Evolutionary conservation across 2,329 filamentous ascomycete species (phyloP).

Genomic region (Xylaria sp.): DNA sequence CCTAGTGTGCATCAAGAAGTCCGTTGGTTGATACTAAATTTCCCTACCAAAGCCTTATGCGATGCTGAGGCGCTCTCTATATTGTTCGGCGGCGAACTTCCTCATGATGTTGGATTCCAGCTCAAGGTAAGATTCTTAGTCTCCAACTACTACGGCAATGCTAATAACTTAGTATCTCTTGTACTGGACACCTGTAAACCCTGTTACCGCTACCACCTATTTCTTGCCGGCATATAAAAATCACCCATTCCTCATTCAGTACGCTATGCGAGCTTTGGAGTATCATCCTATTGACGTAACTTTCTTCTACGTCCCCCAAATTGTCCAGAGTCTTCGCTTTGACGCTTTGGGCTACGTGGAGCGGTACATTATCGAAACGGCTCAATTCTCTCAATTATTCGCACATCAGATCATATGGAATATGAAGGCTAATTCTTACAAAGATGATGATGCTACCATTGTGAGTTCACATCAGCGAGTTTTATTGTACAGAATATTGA

Average conservation of each 20-base stretch:
- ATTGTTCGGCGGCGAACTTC: slow-evolving; percentile 77
- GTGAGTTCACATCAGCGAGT: slow-evolving; percentile 53
- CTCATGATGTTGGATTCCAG: slow-evolving; percentile 80
- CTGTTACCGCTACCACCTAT: slow-evolving; percentile 89
- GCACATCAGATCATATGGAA: slow-evolving; percentile 99
- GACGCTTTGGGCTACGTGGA: slow-evolving; percentile 94
- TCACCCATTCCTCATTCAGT: slow-evolving; percentile 92
- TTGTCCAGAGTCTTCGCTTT: slow-evolving; percentile 93
- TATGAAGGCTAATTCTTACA: slow-evolving; percentile 99
- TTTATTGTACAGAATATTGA: slow-evolving; percentile 28
- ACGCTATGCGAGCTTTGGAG: slow-evolving; percentile 93
- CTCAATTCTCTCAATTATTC: slow-evolving; percentile 96
- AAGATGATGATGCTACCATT: slow-evolving; percentile 89
- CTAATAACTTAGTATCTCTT: slow-evolving; percentile 72
- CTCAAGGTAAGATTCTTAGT: slow-evolving; percentile 66
- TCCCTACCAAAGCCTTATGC: slow-evolving; percentile 79
- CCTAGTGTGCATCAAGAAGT: slow-evolving; percentile 75
- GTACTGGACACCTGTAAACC: slow-evolving; percentile 92
- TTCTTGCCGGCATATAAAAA: slow-evolving; percentile 91
- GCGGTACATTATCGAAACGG: slow-evolving; percentile 94
- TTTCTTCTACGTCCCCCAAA: slow-evolving; percentile 98
- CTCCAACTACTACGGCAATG: not conserved
- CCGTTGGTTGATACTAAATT: slow-evolving; percentile 78
- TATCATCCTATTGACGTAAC: slow-evolving; percentile 95
- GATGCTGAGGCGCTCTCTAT: slow-evolving; percentile 85